Evolutionary conservation across 176 grass and related monocot species (phyloP).

Genomic region (Phoenix dactylifera): DNA sequence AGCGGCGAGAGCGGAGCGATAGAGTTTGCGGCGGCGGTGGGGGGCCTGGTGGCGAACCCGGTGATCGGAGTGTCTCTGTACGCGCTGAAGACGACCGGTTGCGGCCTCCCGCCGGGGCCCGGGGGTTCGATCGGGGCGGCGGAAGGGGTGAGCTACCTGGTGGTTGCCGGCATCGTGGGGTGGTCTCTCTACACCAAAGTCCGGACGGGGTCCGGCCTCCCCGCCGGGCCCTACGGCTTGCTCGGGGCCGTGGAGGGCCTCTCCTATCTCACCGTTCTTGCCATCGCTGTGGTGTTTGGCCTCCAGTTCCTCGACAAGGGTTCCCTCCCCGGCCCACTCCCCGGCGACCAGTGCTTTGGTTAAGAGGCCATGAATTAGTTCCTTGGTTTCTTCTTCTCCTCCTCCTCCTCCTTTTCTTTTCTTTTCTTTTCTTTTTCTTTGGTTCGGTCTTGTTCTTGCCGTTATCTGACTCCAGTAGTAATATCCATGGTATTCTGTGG

Average conservation of each 20-base stretch:
- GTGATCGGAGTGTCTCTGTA: constrained; percentile 68
- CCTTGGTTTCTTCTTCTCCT: too few relatives aligned
- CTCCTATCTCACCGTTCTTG: constrained; percentile 39
- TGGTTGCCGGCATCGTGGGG: constrained; percentile 42
- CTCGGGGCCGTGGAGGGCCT: constrained; percentile 72
- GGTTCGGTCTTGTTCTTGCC: too few relatives aligned
- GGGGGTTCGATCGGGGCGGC: constrained; percentile 53
- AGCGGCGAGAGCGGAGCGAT: constrained; percentile 23
- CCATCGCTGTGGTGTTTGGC: constrained; percentile 50
- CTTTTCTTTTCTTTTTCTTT: too few relatives aligned
- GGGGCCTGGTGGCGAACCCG: constrained; percentile 38
- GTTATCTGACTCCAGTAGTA: too few relatives aligned
- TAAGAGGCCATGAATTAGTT: constrained; percentile 5
- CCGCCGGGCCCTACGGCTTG: constrained; percentile 56
- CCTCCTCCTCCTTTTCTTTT: too few relatives aligned
- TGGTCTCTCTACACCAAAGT: constrained; percentile 75
- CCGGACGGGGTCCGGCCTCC: constrained; percentile 61
- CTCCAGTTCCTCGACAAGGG: constrained; percentile 56
- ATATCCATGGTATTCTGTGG: too few relatives aligned
- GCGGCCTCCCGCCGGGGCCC: constrained; percentile 61
- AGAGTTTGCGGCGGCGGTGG: constrained; percentile 30
- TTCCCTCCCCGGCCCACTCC: constrained; percentile 56
- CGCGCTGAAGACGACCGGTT: constrained; percentile 59
- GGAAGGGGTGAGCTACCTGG: constrained; percentile 81
- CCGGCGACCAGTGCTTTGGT: constrained; percentile 64